Base-by-base conservation (phyloP, 306 rosid genomes). In the Fagus crenata region DNA sequence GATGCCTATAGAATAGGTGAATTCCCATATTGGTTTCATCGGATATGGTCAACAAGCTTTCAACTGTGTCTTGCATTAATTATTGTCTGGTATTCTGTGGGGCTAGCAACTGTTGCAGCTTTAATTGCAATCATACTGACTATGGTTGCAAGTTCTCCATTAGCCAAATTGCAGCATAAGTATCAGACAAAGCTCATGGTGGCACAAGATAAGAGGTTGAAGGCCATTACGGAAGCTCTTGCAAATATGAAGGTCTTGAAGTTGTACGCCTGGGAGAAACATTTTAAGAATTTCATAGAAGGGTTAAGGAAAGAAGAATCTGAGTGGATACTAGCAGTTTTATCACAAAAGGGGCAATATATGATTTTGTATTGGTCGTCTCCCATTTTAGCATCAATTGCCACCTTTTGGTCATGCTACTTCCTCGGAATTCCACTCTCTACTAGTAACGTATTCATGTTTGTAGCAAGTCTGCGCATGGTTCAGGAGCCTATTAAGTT, bases 321-420 rank as follows among this genome's bases (percentile, higher is more conserved):
- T 15, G 40, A 69, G 36, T 70, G 68, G 77, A 40, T 76, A 33
- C 12, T 22, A n/a, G 35, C 53, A 14, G 69, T 76, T 0, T 67
- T 81, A 73, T 22, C 53, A 43, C 77, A 61, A 32, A 81, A 63
- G 61, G 73, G 80, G 5, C 63, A 39, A 36, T 37, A 63, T 71
- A 11, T 9, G 2, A 40, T 37, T 61, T 2, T 76, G 3, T 81
- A 70, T 54, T 81, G 77, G 81, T 53, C 81, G 9, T 70, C 84
- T 71, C 77, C 77, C 7, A 4, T 76, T 9, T 18, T 76, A 5
- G 77, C 63, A 5, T 55, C 79, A 28, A 64, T 67, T 11, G 54
- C 32, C n/a, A 70, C 77, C 28, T 81, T 81, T 35, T 76, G 73
- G 72, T 49, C 80, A 31, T 81, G 84, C 77, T 81, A 81, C 67